These are phyloP conservation scores for Ogataea corticis DNA, from an alignment of 805 yeast species.

Conservation along the genomic window DNA sequence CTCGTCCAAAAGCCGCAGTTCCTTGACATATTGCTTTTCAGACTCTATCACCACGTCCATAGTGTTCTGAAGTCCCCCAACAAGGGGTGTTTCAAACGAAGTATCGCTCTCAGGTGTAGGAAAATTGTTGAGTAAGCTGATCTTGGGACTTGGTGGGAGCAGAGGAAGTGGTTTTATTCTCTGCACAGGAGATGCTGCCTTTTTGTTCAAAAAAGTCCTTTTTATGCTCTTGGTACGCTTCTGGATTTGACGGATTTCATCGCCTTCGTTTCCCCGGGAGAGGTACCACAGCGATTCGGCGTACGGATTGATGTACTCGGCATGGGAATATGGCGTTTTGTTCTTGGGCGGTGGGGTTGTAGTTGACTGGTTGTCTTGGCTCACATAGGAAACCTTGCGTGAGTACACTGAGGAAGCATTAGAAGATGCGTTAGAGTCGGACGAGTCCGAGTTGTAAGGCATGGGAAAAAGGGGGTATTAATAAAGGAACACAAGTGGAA, in stretches of 20 bases:
- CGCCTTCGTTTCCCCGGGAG: slow-evolving; percentile 36
- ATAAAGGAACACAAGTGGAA: too few species aligned
- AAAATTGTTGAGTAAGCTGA: slow-evolving; percentile 38
- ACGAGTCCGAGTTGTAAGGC: slow-evolving; percentile 2
- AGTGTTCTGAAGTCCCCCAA: slow-evolving; percentile 24
- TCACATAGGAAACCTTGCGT: background rate
- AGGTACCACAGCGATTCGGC: slow-evolving; percentile 43
- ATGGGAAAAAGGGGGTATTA: slow-evolving; percentile 1
- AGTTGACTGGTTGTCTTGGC: background rate
- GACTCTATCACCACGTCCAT: slow-evolving; percentile 31
- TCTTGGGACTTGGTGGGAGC: slow-evolving; percentile 17
- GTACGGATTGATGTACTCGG: slow-evolving; percentile 38
- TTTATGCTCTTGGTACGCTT: slow-evolving; percentile 16
- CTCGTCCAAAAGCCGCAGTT: slow-evolving; percentile 31
- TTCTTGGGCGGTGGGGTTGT: background rate
- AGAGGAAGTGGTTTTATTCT: slow-evolving; percentile 8
- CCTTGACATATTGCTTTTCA: slow-evolving; percentile 36
- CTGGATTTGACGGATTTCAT: slow-evolving; percentile 35
- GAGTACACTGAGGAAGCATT: slow-evolving; percentile 22
- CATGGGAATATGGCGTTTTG: background rate
- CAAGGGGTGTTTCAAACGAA: background rate
- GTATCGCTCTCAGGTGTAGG: slow-evolving; percentile 6
- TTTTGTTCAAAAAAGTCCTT: background rate
- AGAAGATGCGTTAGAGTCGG: slow-evolving; percentile 17
- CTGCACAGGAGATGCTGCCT: background rate